Base-by-base conservation (phyloP, 177 flowering plant species). In the Vitis hybrid region DNA sequence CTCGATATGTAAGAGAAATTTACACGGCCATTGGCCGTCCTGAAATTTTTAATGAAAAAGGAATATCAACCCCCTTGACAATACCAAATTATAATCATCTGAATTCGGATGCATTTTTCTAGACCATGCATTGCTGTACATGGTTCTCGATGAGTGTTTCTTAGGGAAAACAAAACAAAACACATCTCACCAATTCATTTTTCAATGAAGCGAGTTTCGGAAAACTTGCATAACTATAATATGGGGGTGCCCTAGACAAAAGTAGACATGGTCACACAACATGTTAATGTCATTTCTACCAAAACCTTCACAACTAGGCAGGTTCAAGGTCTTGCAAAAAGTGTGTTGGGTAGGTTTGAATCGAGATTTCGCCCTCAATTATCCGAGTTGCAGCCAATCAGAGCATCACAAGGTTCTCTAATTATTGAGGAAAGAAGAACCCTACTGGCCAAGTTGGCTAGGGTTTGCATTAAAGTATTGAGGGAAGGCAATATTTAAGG, bases 371-470 rank as follows among this genome's bases (percentile, higher is more conserved):
- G 45, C 45, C 45, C 16, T 12, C 15, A 53, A 53, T 16, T 53
- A 15, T 5, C 56, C n/a, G 56, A 14, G n/a, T 53, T 6, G 6
- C n/a, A 14, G 56, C 15, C 16, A 15, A 53, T 16, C 15, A 14
- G 16, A 53, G 11, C 56, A 12, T 6, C 7, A 15, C 7, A 16
- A 53, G 2, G 15, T 12, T 53, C 56, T 53, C 56, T 53, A 15
- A 53, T 53, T 53, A 14, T 14, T 14, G 16, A 4, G 6, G 16
- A 53, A 53, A 15, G 12, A 53, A 53, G 12, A 51, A 59, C 48
- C 55, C 48, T 62, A 66, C 29, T 16, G 48, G 57, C 60, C 79
- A 65, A 69, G 80, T 75, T 72, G 77, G 68, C 63, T 65, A 52
- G 57, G 62, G 5, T 49, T 22, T 51, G 8, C 19, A 59, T 56